A percentile compares a stretch with the other conserved stretches of the same genome.
Evolutionary conservation across 1,284 basidiomycete species (phyloP).

Genomic region (Mycosarcoma mackinlayi): DNA sequence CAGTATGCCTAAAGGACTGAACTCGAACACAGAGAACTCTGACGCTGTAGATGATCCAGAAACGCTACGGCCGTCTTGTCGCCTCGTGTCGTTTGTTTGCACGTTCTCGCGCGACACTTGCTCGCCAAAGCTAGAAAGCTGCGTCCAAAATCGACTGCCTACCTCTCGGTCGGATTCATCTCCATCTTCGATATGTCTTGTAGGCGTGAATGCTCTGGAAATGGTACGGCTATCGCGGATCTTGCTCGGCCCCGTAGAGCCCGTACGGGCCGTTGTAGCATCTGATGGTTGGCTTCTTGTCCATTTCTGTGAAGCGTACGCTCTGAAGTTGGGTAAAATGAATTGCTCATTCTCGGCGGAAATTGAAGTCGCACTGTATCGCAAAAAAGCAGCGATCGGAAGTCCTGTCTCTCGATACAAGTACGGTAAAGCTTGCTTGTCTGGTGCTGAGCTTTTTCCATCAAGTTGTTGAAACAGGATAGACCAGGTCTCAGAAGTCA

Average conservation of each 20-base stretch:
- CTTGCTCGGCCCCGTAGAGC: conserved; percentile 16
- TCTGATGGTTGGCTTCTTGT: conserved; percentile 13
- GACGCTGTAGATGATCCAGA: conserved; percentile 22
- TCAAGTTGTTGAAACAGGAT: conserved; percentile 6
- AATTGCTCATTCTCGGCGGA: too few species aligned
- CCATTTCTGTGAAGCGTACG: background rate
- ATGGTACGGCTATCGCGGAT: too few species aligned
- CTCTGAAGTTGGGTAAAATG: too few species aligned
- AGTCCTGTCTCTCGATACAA: conserved; percentile 24
- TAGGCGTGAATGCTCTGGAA: conserved; percentile 19
- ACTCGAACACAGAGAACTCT: conserved; percentile 22
- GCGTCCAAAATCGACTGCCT: conserved; percentile 24
- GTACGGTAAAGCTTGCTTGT: conserved; percentile 1
- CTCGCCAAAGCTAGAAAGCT: conserved; percentile 17
- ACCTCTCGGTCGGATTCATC: conserved; percentile 11
- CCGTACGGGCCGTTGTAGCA: conserved; percentile 7
- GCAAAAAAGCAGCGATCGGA: conserved; percentile 20
- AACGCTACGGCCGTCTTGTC: background rate
- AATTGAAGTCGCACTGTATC: conserved; percentile 3
- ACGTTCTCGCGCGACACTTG: conserved; percentile 17
- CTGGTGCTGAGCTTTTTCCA: background rate
- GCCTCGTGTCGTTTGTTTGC: background rate
- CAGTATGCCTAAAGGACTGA: conserved; percentile 29
- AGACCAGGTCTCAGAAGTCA: conserved; percentile 25
- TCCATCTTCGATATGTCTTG: conserved; percentile 5